phyloP scores from a whole-genome alignment of 2,329 filamentous ascomycete species.

The Hypoxylon sp. region DNA sequence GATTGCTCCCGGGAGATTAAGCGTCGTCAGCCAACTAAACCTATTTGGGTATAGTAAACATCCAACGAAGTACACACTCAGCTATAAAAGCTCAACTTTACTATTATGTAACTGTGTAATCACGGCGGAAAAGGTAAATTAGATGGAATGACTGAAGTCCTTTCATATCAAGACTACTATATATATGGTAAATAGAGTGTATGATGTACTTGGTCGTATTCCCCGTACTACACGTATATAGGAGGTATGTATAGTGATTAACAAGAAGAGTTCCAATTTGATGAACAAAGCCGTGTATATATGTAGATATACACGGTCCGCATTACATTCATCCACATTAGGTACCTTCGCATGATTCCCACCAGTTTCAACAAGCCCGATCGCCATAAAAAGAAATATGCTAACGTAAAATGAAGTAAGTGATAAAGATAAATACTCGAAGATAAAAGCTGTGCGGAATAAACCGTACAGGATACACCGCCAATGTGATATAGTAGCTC shows the following conservation, averaged over 20 bases:
- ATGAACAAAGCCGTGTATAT: slow-evolving; percentile 14
- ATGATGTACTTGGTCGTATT: slow-evolving; percentile 33
- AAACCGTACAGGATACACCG: slow-evolving; percentile 24
- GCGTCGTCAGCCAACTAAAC: slow-evolving; percentile 41
- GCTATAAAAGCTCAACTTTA: background rate
- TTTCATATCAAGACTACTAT: background rate
- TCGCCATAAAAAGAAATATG: slow-evolving; percentile 23
- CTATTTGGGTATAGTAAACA: slow-evolving; percentile 24
- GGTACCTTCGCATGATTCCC: slow-evolving; percentile 33
- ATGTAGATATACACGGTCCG: slow-evolving; percentile 1
- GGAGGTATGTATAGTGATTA: slow-evolving; percentile 15
- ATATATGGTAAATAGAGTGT: background rate
- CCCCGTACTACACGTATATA: slow-evolving; percentile 23
- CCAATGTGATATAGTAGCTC: slow-evolving; percentile 20
- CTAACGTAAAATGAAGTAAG: slow-evolving; percentile 25
- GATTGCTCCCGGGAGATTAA: slow-evolving; percentile 38
- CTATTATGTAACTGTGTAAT: background rate
- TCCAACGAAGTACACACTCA: slow-evolving; percentile 2
- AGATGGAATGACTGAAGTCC: background rate
- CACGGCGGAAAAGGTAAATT: background rate
- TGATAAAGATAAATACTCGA: slow-evolving; percentile 28
- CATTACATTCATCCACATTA: slow-evolving; percentile 38
- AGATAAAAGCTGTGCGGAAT: slow-evolving; percentile 16
- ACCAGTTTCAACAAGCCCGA: slow-evolving; percentile 16
- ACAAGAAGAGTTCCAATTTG: slow-evolving; percentile 9